Percentiles rank a stretch among this genome's conserved stretches.
phyloP scores from a whole-genome alignment of 805 yeast genomes.

The Alloascoidea hylecoeti region DNA sequence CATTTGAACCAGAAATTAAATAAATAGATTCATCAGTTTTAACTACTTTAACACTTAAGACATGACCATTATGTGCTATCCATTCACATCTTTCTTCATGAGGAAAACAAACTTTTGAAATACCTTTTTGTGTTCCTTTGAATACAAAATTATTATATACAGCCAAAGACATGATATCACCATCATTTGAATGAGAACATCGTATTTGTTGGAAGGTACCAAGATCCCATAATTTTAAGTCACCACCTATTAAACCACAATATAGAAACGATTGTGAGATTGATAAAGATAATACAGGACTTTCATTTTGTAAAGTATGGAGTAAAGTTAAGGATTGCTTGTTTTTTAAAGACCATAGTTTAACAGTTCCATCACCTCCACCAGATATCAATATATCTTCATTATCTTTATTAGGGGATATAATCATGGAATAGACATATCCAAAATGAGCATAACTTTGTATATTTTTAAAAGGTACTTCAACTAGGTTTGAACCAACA shows the following conservation, averaged over 20 bases:
- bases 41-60: conserved; percentile 42
- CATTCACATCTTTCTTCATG: conserved; percentile 29
- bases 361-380: conserved; percentile 87
- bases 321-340: conserved; percentile 8
- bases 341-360: conserved; percentile 50
- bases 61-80: conserved; percentile 39
- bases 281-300: conserved; percentile 59
- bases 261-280: conserved; percentile 56
- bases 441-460: conserved; percentile 85
- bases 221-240: conserved; percentile 76
- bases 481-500: conserved; percentile 10
- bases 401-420: conserved; percentile 7
- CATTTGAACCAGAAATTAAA: conserved; percentile 57
- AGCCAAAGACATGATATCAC: conserved; percentile 48
- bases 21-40: conserved; percentile 23
- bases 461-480: conserved; percentile 53
- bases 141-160: conserved; percentile 43
- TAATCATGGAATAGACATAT: conserved; percentile 60
- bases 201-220: conserved; percentile 57
- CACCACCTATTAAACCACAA: conserved; percentile 69
- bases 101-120: conserved; percentile 36
- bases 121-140: conserved; percentile 40
- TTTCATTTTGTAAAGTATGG: conserved; percentile 42
- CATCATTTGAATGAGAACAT: conserved; percentile 21
- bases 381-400: conserved; percentile 42